These are phyloP conservation scores for Fusarium sarcochroum DNA, from an alignment of 2,329 filamentous ascomycete genomes.

Conservation along the genomic window DNA sequence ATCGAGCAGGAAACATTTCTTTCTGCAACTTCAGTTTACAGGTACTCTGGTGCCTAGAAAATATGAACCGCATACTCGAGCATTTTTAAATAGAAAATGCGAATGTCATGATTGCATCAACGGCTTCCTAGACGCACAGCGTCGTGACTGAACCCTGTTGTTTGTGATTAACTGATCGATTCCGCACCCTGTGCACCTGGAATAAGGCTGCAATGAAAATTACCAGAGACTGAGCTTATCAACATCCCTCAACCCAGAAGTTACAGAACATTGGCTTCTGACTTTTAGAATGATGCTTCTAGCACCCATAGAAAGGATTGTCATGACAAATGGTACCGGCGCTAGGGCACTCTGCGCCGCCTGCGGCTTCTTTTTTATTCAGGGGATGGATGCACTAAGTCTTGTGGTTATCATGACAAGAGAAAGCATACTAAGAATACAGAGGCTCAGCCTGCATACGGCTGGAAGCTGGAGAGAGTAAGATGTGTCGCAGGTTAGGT, in stretches of 20 bases:
- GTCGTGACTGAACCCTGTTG: no score
- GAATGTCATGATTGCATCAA: background rate
- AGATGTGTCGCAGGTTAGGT: background rate
- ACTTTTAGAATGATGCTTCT: background rate
- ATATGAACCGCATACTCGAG: background rate
- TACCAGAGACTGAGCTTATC: no score
- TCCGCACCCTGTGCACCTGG: no score
- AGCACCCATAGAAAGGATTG: background rate
- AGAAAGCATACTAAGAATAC: background rate
- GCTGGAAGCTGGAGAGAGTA: background rate
- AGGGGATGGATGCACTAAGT: no score
- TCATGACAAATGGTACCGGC: slow-evolving; percentile 12
- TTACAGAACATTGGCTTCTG: background rate
- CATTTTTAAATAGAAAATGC: slow-evolving; percentile 1
- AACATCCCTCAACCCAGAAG: background rate
- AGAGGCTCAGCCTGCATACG: background rate
- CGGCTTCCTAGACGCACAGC: background rate
- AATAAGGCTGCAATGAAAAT: no score
- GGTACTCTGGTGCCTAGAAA: background rate
- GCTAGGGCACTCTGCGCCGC: no score
- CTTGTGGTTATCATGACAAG: no score
- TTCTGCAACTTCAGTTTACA: slow-evolving; percentile 6
- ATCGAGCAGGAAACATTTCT: slow-evolving; percentile 27
- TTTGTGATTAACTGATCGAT: no score
- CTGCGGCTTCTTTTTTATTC: no score